phyloP scores from a whole-genome alignment of 2,329 filamentous ascomycete species.

The Arthrocladium fulminans region DNA sequence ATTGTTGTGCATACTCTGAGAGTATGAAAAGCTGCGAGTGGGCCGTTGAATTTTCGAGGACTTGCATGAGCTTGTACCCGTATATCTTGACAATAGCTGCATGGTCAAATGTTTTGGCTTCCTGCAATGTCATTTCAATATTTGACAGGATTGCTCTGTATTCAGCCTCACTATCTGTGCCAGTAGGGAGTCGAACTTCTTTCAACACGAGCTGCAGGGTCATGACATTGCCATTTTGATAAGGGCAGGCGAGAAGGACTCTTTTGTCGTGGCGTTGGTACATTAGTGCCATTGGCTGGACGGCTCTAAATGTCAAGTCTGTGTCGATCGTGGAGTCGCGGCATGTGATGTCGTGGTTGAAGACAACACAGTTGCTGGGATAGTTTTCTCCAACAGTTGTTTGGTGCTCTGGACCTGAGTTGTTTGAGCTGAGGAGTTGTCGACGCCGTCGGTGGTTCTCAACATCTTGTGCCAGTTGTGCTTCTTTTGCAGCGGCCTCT shows the following conservation, averaged over 20 bases:
- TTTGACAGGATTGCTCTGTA: conserved; percentile 69
- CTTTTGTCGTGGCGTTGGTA: conserved; percentile 58
- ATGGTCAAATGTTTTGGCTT: conserved; percentile 65
- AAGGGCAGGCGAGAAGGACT: conserved; percentile 59
- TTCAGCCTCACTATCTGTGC: conserved; percentile 49
- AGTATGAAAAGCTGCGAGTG: conserved; percentile 68
- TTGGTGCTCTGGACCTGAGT: not conserved
- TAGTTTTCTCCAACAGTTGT: conserved; percentile 13
- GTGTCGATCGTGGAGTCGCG: conserved; percentile 54
- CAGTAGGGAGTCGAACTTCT: conserved; percentile 53
- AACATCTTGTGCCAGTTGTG: conserved; percentile 16
- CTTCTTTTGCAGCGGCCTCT: conserved; percentile 8
- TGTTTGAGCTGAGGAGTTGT: conserved; percentile 15
- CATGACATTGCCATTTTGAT: conserved; percentile 46
- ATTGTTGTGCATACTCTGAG: conserved; percentile 68
- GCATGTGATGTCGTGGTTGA: conserved; percentile 42
- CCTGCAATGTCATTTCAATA: conserved; percentile 67
- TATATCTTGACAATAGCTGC: conserved; percentile 69
- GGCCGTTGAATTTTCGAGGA: conserved; percentile 29
- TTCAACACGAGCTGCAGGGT: conserved; percentile 64
- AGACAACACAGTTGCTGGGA: conserved; percentile 27
- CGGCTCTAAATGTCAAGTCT: conserved; percentile 57
- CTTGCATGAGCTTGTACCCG: conserved; percentile 67
- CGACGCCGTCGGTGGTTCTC: conserved; percentile 13
- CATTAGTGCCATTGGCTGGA: conserved; percentile 60